Conservation (phyloP, 306 rosid species). For the Arachis stenosperma region DNA sequence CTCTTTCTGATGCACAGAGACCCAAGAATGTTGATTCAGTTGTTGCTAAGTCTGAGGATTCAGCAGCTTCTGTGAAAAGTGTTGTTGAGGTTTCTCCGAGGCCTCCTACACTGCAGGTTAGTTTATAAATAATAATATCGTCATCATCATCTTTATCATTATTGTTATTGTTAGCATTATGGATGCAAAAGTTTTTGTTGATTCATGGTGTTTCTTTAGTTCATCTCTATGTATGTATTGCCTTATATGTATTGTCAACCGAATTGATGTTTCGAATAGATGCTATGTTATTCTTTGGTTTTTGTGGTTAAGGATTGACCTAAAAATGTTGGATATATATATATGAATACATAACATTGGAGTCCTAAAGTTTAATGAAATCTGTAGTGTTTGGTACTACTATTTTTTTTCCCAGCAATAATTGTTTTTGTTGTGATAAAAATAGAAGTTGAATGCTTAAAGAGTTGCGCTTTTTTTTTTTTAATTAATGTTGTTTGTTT, state of each 20-base stretch:
- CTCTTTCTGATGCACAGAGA: constrained; percentile 75
- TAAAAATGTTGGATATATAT: not conserved
- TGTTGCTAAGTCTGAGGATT: constrained; percentile 45
- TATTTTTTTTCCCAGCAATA: not conserved
- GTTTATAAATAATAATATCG: not conserved
- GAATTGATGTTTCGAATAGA: constrained; percentile 17
- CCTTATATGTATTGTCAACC: not conserved
- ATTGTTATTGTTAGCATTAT: not conserved
- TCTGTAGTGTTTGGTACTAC: not conserved
- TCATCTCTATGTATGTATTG: not conserved
- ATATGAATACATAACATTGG: not conserved
- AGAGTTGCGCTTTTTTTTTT: constrained; percentile 5
- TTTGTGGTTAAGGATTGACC: not conserved
- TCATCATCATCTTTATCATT: too few species aligned
- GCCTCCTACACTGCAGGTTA: constrained; percentile 62
- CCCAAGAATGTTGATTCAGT: constrained; percentile 52
- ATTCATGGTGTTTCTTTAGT: not conserved
- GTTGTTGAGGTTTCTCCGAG: constrained; percentile 46
- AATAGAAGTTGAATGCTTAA: constrained; percentile 16
- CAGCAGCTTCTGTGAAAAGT: constrained; percentile 34
- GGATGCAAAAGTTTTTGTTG: constrained; percentile 1
- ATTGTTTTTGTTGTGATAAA: not conserved
- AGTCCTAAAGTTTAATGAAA: not conserved
- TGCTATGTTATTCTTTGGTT: not conserved
- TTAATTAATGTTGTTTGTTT: constrained; percentile 12